These are phyloP conservation scores for Prosopis cineraria DNA, from an alignment of 306 rosid species.

Conservation along the genomic window DNA sequence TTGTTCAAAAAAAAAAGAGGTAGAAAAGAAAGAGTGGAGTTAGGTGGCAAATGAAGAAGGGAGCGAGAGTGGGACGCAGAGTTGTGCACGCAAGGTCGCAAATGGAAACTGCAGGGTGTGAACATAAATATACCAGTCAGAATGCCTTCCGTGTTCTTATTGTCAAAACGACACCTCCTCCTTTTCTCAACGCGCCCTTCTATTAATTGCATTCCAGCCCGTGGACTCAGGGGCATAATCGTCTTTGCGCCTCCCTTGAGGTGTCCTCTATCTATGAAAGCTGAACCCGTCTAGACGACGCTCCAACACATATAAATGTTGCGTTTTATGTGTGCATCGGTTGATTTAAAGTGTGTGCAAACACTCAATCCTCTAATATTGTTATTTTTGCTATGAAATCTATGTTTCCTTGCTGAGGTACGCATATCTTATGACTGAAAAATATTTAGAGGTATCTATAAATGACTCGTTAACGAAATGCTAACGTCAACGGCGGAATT, in stretches of 20 bases:
- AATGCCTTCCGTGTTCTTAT: background rate
- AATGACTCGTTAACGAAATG: too few relatives aligned
- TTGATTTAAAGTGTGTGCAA: too few relatives aligned
- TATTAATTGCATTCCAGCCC: background rate
- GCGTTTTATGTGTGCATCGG: background rate
- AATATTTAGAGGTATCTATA: too few relatives aligned
- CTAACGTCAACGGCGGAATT: too few relatives aligned
- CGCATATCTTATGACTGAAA: too few relatives aligned
- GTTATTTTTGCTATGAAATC: too few relatives aligned
- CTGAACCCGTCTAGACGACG: too few relatives aligned
- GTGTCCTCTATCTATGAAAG: too few relatives aligned
- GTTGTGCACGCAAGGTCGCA: constrained; percentile 36
- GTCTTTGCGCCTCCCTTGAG: background rate
- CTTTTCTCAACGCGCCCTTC: background rate
- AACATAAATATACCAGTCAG: background rate
- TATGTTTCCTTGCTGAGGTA: too few relatives aligned
- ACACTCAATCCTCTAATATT: too few relatives aligned
- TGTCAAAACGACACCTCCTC: background rate
- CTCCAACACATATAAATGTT: background rate
- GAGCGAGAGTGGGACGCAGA: background rate
- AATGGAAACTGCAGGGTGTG: background rate
- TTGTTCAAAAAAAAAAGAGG: too few relatives aligned
- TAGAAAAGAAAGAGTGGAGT: background rate
- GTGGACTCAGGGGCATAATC: background rate
- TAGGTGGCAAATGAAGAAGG: constrained; percentile 7